Base-by-base conservation (phyloP, 441 rosid species). In the Croton laevigatus region DNA sequence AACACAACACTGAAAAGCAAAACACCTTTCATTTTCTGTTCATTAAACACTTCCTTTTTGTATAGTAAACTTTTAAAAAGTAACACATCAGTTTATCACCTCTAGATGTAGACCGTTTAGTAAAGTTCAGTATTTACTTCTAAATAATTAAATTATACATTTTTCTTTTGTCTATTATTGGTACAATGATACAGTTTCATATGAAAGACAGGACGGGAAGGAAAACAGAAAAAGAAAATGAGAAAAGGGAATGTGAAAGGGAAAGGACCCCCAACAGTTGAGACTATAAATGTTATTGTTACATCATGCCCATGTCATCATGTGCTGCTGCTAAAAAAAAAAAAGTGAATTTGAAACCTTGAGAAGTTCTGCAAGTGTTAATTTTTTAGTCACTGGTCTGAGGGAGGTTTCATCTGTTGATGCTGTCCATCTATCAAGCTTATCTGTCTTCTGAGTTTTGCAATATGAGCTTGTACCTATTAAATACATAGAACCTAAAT, bases 391-490 rank as follows among this genome's bases (percentile, higher is more conserved):
- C 78, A 85, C 68, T 81, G 89, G 45, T 87, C 88, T 51, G 88
- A 79, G 11, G 87, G 51, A 65, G 93, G 69, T 81, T 82, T 89
- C 72, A 85, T 57, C 37, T 83, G 89, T 71, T 87, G 94, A 68
- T 86, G 83, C 83, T 82, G 90, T 74, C 93, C 91, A 61, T 89
- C 91, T 81, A 84, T 81, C 73, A 78, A 71, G 73, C 81, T 85
- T 78, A 95, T 80, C 79, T 84, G 89, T 78, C 90, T 75, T 80
- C 84, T 81, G 70, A 92, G 92, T 89, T 87, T 84, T 66, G 87
- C 81, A 45, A 92, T 91, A 68, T 88, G 89, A 70, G 89, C 89
- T 87, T 91, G 97, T 72, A 92, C 96, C 99, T 90, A 65, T 67
- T 54, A 80, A 53, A 71, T 60, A 79, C 51, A 73, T 57, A 55